phyloP scores from a whole-genome alignment of 179 eudicot genomes.

The Spergularia azorica region DNA sequence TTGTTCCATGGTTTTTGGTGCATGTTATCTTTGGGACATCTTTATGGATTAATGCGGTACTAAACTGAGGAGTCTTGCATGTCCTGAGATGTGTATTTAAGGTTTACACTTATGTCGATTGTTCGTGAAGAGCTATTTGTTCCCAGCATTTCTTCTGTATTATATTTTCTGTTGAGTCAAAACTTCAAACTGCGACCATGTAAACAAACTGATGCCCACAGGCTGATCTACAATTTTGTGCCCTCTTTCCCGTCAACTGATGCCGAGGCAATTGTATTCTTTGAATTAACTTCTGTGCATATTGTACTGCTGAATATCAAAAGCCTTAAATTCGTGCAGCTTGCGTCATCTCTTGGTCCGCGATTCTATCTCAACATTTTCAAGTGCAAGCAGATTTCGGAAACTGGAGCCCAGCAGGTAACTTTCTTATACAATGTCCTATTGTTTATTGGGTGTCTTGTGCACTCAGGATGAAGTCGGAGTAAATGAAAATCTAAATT shows the following conservation, averaged over 20 bases:
- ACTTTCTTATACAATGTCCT: conserved; percentile 26
- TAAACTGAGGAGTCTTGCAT: background rate
- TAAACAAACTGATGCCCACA: background rate
- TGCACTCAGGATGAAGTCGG: conserved; percentile 2
- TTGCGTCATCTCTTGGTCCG: conserved; percentile 96
- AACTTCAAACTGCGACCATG: background rate
- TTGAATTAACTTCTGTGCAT: conserved; percentile 11
- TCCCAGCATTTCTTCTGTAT: background rate
- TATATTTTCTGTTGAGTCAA: background rate
- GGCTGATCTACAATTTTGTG: background rate
- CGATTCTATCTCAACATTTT: conserved; percentile 91
- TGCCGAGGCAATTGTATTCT: background rate
- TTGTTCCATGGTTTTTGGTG: background rate
- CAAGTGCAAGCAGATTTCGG: conserved; percentile 98
- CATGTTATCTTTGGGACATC: background rate
- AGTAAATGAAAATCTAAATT: background rate
- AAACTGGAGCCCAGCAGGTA: conserved; percentile 97
- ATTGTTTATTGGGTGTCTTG: conserved; percentile 5
- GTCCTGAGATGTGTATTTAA: background rate
- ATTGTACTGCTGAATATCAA: conserved; percentile 11
- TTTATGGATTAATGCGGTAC: background rate
- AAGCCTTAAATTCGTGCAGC: conserved; percentile 49
- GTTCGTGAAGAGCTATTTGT: background rate
- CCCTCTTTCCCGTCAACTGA: background rate
- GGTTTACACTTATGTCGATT: background rate